Evolutionary conservation across 768 basidiomycete species (phyloP).

Genomic region (Podaxis mareebaensis): DNA sequence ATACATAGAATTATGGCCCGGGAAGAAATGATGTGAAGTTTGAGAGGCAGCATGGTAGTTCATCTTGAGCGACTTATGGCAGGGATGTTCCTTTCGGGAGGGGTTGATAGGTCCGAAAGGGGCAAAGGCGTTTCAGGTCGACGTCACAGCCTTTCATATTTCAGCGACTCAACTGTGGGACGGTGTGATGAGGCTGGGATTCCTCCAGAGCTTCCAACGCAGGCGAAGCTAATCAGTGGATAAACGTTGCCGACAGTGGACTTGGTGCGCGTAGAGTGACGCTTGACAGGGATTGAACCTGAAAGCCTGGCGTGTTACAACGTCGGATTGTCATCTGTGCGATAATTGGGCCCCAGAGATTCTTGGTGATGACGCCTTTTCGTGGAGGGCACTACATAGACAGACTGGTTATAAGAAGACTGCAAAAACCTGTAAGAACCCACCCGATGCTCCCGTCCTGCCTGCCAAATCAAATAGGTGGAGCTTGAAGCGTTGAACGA

Average conservation of each 20-base stretch:
- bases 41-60: no score
- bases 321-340: constrained; percentile 66
- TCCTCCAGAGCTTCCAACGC: constrained; percentile 53
- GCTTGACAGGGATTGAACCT: constrained; percentile 53
- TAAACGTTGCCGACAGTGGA: constrained; percentile 52
- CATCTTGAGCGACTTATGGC: no score
- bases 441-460: constrained; percentile 77
- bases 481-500: constrained; percentile 42
- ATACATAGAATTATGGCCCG: no score
- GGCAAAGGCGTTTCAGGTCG: no score
- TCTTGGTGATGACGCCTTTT: no score
- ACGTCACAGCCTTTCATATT: no score
- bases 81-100: no score
- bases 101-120: no score
- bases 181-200: constrained; percentile 55
- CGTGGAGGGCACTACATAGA: no score
- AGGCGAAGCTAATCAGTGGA: constrained; percentile 68
- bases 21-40: no score
- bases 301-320: constrained; percentile 68
- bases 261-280: constrained; percentile 65
- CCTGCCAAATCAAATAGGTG: constrained; percentile 57
- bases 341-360: constrained; percentile 20
- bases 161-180: constrained; percentile 50
- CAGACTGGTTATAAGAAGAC: constrained; percentile 27
- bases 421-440: constrained; percentile 37